Evolutionary conservation across 2,329 filamentous ascomycete genomes (phyloP).

Genomic region (Trichoderma endophyticum): DNA sequence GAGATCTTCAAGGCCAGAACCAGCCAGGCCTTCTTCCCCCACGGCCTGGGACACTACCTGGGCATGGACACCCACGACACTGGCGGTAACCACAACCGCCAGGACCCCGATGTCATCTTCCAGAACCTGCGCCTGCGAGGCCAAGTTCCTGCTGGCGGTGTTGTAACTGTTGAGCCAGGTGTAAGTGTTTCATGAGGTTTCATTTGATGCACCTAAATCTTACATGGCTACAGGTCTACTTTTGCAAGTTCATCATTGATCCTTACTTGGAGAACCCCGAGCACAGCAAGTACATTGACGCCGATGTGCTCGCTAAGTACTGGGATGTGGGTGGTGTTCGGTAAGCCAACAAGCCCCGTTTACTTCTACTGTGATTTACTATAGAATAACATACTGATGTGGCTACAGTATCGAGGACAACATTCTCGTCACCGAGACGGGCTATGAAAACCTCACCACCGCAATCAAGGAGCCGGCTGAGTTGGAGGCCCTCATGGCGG

Average conservation of each 20-base stretch:
- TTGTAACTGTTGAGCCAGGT: constrained; percentile 94
- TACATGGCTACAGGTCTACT: constrained; percentile 64
- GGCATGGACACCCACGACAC: constrained; percentile 92
- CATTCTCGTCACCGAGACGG: constrained; percentile 65
- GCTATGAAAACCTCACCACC: constrained; percentile 70
- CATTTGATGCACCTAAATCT: neutral
- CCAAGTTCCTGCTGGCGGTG: constrained; percentile 69
- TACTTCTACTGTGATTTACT: neutral
- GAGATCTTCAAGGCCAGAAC: constrained; percentile 76
- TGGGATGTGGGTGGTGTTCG: constrained; percentile 78
- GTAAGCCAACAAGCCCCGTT: constrained; percentile 34
- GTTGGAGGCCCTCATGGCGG: constrained; percentile 46
- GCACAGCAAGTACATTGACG: constrained; percentile 74
- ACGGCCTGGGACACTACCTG: constrained; percentile 86
- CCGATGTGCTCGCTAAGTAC: constrained; percentile 69
- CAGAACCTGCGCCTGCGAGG: constrained; percentile 79
- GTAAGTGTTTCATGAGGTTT: constrained; percentile 44
- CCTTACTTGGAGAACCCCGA: constrained; percentile 72
- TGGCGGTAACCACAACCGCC: constrained; percentile 72
- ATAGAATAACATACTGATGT: neutral
- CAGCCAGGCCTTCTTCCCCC: constrained; percentile 88
- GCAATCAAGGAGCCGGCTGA: constrained; percentile 65
- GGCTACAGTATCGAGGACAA: constrained; percentile 61
- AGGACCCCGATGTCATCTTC: constrained; percentile 80
- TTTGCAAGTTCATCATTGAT: constrained; percentile 83